phyloP scores from a whole-genome alignment of 2,329 filamentous ascomycete genomes.

The Corinectria fuckeliana region DNA sequence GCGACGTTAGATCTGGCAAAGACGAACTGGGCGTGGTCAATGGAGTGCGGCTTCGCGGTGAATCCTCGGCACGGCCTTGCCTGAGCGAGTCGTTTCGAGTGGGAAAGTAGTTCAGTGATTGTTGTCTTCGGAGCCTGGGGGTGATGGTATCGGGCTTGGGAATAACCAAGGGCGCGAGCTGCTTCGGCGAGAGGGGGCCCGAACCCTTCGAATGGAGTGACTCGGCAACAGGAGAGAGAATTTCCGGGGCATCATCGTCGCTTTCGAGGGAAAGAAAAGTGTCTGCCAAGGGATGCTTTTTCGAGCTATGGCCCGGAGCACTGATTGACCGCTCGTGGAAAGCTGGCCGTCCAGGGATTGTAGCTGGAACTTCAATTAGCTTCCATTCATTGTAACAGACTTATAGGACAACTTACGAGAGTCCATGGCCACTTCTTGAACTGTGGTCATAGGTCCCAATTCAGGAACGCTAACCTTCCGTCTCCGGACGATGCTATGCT shows the following conservation, averaged over 20 bases:
- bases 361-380: slow-evolving; percentile 54
- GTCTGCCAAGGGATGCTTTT: slow-evolving; percentile 45
- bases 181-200: slow-evolving; percentile 57
- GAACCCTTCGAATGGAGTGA: slow-evolving; percentile 28
- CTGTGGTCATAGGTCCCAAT: slow-evolving; percentile 71
- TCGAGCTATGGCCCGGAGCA: slow-evolving; percentile 61
- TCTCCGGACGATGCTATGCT: slow-evolving; percentile 62
- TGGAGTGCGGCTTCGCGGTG: slow-evolving; percentile 53
- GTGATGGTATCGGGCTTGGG: slow-evolving; percentile 43
- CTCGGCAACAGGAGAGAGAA: slow-evolving; percentile 32
- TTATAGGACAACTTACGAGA: slow-evolving; percentile 61
- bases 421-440: slow-evolving; percentile 72
- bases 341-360: slow-evolving; percentile 69
- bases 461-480: slow-evolving; percentile 71
- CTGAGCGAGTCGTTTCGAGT: slow-evolving; percentile 53
- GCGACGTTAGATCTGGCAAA: slow-evolving; percentile 48
- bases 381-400: neutral
- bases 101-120: slow-evolving; percentile 54
- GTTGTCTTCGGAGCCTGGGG: slow-evolving; percentile 40
- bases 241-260: slow-evolving; percentile 33
- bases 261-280: slow-evolving; percentile 36
- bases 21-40: slow-evolving; percentile 45
- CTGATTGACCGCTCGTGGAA: slow-evolving; percentile 70
- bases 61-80: slow-evolving; percentile 53
- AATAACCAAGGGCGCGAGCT: slow-evolving; percentile 64